Percentiles rank a stretch among this genome's conserved stretches.
Evolutionary conservation across 441 rosid genomes (phyloP).

Genomic region (Arabidopsis lyrata): DNA sequence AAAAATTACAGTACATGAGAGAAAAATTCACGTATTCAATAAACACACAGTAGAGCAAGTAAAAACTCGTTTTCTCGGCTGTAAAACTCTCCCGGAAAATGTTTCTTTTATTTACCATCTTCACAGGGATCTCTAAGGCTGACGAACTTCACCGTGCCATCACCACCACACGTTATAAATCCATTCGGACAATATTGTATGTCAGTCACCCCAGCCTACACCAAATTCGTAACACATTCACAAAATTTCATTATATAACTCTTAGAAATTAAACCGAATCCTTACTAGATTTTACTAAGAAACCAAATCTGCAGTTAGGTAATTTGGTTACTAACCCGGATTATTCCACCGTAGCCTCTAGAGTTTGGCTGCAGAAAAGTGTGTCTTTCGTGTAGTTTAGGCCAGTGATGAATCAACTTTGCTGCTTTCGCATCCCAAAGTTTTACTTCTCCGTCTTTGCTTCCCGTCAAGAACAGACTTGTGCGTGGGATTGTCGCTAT

Average conservation of each 20-base stretch:
- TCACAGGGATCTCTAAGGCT: conserved; percentile 53
- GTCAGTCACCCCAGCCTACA: conserved; percentile 92
- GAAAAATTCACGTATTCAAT: neutral
- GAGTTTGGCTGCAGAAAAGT: conserved; percentile 86
- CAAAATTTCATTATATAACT: no score
- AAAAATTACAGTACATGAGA: neutral
- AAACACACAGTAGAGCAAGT: neutral
- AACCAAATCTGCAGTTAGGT: neutral
- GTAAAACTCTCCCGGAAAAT: conserved; percentile 17
- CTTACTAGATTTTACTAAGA: neutral
- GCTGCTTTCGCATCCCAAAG: conserved; percentile 98
- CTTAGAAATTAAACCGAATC: no score
- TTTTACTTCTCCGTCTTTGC: conserved; percentile 97
- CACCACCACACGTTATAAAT: conserved; percentile 91
- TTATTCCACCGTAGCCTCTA: conserved; percentile 92
- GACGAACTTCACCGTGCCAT: conserved; percentile 79
- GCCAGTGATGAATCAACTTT: conserved; percentile 81
- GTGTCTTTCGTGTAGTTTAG: conserved; percentile 91
- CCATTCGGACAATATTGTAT: conserved; percentile 85
- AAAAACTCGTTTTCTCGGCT: conserved; percentile 8
- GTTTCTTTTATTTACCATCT: conserved; percentile 22
- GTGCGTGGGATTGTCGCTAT: conserved; percentile 80
- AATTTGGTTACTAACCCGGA: conserved; percentile 59
- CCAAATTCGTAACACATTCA: conserved; percentile 4
- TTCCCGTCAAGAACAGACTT: conserved; percentile 92